Base-by-base conservation (phyloP, 495 filamentous ascomycete genomes). In the Talaromyces trachyspermus region DNA sequence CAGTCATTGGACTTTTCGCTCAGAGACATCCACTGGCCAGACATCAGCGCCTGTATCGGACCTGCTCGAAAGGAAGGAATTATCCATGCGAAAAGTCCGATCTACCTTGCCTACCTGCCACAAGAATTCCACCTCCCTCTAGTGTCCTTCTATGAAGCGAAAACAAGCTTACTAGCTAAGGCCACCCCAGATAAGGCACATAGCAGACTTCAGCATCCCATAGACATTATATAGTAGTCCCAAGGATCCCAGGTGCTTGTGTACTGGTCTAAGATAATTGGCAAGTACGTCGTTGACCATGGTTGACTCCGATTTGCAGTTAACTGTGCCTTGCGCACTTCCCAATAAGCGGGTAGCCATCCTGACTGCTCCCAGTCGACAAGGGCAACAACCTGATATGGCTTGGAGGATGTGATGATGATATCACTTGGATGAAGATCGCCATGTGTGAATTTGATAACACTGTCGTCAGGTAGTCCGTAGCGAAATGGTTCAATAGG, bases 311-410 rank as follows among this genome's bases (percentile, higher is more conserved):
- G 50, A 50, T 51, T 43, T 27, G 39, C 51, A 45, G 49, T 57
- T 47, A 49, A 54, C 46, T 58, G 60, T 22, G 69, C 70, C 54
- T 76, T 76, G 48, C 65, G 64, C 32, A 62, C 51, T 50, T 75
- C 70, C 71, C 70, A 76, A 43, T 71, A 69, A 12, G 51, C 65
- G 38, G 70, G 71, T 45, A 68, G 60, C 68, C 69, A 75, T 4
- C 71, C 70, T 3, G 70, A 63, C 46, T 75, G 68, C 42, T 71
- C 63, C 72, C 69, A 75, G 39, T 73, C 71, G 14, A 75, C 48
- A 23, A 77, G 51, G 1, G 66, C 60, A 19, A 65, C 51, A 22
- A 69, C 42, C 37, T 46, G 55, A 29, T 64, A 64, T 7, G 63
- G 62, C 1, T 47, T 47, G 20, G 49, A 40, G 9, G 55, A 9